These are phyloP conservation scores for Glonium stellatum DNA, from an alignment of 495 filamentous ascomycete genomes.

Conservation along the genomic window DNA sequence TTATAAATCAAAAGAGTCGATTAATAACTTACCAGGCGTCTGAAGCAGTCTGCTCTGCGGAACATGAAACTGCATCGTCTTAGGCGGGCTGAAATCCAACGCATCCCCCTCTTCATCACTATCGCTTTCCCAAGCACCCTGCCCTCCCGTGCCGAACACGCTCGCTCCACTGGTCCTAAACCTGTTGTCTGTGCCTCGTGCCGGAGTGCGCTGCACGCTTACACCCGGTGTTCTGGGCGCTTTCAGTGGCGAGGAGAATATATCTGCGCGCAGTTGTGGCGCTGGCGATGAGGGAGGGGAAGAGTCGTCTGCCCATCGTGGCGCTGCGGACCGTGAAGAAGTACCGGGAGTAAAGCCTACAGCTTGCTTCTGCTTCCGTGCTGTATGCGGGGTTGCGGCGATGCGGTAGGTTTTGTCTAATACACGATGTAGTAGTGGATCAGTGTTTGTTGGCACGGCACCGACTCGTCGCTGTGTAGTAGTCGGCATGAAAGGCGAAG, in stretches of 20 bases:
- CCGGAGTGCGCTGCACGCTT: constrained; percentile 66
- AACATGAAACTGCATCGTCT: constrained; percentile 95
- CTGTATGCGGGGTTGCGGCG: constrained; percentile 76
- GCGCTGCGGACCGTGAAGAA: constrained; percentile 6
- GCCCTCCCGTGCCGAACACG: constrained; percentile 16
- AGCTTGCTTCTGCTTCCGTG: constrained; percentile 34
- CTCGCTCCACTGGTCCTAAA: constrained; percentile 6
- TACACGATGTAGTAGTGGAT: constrained; percentile 78
- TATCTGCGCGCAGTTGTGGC: constrained; percentile 73
- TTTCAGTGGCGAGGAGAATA: constrained; percentile 68
- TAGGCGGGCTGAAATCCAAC: constrained; percentile 76
- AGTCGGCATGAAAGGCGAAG: constrained; percentile 36
- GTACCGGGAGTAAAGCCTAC: constrained; percentile 21
- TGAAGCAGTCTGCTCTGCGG: constrained; percentile 80
- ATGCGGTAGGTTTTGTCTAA: constrained; percentile 91
- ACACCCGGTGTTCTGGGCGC: constrained; percentile 61
- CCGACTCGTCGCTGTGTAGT: constrained; percentile 18
- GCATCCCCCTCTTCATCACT: constrained; percentile 48
- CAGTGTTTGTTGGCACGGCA: constrained; percentile 39
- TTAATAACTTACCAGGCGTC: constrained; percentile 65
- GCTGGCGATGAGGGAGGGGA: constrained; percentile 47
- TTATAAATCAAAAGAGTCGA: constrained; percentile 4
- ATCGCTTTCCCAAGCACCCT: constrained; percentile 22
- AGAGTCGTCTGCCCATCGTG: constrained; percentile 32
- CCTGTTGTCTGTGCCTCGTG: constrained; percentile 7